phyloP scores from a whole-genome alignment of 1,139 yeast genomes.

The Debaryomyces sp. region DNA sequence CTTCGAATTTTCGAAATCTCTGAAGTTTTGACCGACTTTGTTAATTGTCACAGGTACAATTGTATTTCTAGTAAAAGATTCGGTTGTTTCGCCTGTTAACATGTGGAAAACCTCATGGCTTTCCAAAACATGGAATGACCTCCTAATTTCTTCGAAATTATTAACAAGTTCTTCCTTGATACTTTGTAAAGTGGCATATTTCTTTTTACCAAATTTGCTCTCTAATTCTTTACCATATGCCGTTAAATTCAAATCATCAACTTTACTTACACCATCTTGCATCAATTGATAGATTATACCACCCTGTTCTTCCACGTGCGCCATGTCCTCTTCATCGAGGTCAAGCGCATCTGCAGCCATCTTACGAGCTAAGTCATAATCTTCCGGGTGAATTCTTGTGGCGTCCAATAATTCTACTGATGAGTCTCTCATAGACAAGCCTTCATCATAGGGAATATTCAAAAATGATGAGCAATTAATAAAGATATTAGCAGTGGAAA shows the following conservation, averaged over 20 bases:
- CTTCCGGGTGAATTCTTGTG: constrained; percentile 97
- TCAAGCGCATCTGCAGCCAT: constrained; percentile 99
- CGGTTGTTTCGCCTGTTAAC: constrained; percentile 84
- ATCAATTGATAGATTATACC: constrained; percentile 83
- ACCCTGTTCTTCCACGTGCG: constrained; percentile 73
- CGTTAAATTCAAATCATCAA: constrained; percentile 85
- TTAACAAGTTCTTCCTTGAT: constrained; percentile 87
- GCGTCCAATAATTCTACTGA: constrained; percentile 84
- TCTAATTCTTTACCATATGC: constrained; percentile 95
- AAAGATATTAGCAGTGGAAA: constrained; percentile 79
- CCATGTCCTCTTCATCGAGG: constrained; percentile 90
- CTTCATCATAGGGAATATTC: constrained; percentile 72
- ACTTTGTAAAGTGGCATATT: constrained; percentile 81
- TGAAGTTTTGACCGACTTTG: constrained; percentile 50
- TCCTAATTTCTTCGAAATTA: constrained; percentile 84
- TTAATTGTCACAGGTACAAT: constrained; percentile 77
- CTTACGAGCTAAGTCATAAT: constrained; percentile 90
- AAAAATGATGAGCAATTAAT: constrained; percentile 92
- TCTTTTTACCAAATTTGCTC: constrained; percentile 70
- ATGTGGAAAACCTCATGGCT: constrained; percentile 79
- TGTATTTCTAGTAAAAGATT: constrained; percentile 67
- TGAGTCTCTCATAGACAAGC: constrained; percentile 52
- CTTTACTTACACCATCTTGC: constrained; percentile 81
- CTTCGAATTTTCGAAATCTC: constrained; percentile 36
- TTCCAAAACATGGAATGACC: constrained; percentile 66